phyloP scores from a whole-genome alignment of 352 stramenopile genomes.

The Pythium rhizo-oryzae region DNA sequence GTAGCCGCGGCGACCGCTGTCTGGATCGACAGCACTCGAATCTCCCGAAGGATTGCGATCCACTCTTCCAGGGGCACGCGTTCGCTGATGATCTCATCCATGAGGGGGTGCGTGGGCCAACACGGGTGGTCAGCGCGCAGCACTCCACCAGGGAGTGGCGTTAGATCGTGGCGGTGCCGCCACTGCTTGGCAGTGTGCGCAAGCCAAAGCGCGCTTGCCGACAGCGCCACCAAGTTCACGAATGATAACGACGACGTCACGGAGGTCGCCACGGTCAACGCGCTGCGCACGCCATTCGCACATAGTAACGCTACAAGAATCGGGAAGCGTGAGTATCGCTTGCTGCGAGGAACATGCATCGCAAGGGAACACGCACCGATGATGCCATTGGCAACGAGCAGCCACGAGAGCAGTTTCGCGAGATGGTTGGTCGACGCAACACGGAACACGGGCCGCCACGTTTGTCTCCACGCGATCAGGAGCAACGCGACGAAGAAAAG shows the following conservation, averaged over 20 bases:
- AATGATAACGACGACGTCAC: conserved; percentile 48
- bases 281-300: conserved; percentile 58
- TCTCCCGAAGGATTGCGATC: not conserved
- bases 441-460: conserved; percentile 38
- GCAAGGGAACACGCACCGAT: conserved; percentile 43
- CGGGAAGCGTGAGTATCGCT: not conserved
- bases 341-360: not conserved
- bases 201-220: conserved; percentile 28
- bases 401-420: conserved; percentile 36
- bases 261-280: conserved; percentile 63
- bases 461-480: conserved; percentile 31
- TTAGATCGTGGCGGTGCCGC: not conserved
- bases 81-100: conserved; percentile 10
- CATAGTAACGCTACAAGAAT: conserved; percentile 47
- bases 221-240: conserved; percentile 42
- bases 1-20: not conserved
- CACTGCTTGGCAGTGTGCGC: conserved; percentile 17
- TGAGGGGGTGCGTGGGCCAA: conserved; percentile 24
- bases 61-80: conserved; percentile 5
- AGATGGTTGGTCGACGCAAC: conserved; percentile 42
- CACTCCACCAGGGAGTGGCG: not conserved
- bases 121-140: conserved; percentile 1
- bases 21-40: not conserved
- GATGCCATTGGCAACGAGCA: conserved; percentile 48
- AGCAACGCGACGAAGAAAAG: conserved; percentile 44